Percentiles rank a stretch among this genome's conserved stretches.
Conservation (phyloP, 2,329 filamentous ascomycete genomes). For the Calycina marina region DNA sequence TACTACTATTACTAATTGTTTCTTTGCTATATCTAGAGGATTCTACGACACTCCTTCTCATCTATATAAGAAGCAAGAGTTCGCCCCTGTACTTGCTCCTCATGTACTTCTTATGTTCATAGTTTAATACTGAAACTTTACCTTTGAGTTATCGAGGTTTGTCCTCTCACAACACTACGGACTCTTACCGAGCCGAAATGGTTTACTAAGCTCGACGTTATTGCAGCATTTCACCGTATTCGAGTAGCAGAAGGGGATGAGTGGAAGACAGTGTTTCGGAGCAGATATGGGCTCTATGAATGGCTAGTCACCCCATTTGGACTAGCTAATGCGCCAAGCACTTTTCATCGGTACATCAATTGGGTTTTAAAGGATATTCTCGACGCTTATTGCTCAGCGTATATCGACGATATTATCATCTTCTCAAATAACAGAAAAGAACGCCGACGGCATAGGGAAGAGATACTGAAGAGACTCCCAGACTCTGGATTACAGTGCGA, state of each 20-base stretch:
- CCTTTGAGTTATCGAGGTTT: too few relatives aligned
- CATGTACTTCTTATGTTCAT: too few relatives aligned
- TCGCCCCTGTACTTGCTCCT: too few relatives aligned
- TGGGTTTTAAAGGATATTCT: conserved; percentile 7
- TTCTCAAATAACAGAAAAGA: conserved; percentile 2
- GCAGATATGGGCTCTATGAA: conserved; percentile 16
- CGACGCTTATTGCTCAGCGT: conserved; percentile 7
- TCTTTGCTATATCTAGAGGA: too few relatives aligned
- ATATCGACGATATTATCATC: conserved; percentile 9
- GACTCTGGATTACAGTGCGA: conserved; percentile 1
- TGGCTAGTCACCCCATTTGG: conserved; percentile 21
- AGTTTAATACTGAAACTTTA: too few relatives aligned
- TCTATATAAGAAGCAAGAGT: too few relatives aligned
- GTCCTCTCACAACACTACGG: too few relatives aligned
- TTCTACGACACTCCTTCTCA: too few relatives aligned
- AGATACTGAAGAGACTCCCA: background rate
- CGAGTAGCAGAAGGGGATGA: conserved; percentile 9
- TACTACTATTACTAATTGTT: too few relatives aligned
- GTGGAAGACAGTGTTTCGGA: conserved; percentile 12
- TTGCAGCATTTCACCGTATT: too few relatives aligned
- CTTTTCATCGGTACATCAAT: conserved; percentile 8
- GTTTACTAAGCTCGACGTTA: conserved; percentile 20
- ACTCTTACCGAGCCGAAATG: too few relatives aligned
- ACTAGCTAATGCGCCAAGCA: too few relatives aligned
- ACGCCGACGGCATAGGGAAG: background rate